These are phyloP conservation scores for Pestalotiopsis sp. DNA, from an alignment of 2,329 filamentous ascomycete species.

Conservation along the genomic window DNA sequence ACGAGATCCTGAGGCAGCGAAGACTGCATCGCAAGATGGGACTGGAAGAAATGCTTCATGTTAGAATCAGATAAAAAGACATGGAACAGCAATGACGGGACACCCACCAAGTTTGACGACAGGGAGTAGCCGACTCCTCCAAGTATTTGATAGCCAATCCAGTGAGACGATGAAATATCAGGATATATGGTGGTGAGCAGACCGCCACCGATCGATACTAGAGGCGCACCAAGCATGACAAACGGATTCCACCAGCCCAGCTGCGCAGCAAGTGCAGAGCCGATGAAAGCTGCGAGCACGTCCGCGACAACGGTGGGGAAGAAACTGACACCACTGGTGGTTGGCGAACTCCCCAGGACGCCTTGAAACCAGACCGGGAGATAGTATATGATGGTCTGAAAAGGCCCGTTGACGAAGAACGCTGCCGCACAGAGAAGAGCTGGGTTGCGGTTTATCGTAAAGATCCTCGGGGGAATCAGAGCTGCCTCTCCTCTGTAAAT, in stretches of 20 bases:
- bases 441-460: not conserved
- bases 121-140: constrained; percentile 20
- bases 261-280: not conserved
- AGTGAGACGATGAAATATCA: constrained; percentile 13
- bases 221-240: constrained; percentile 17
- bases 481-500: not conserved
- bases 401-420: not conserved
- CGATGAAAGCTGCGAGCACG: not conserved
- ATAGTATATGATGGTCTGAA: constrained; percentile 1
- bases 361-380: constrained; percentile 1
- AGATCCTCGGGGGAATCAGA: not conserved
- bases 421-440: not conserved
- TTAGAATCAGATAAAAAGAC: too few species aligned
- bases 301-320: not conserved
- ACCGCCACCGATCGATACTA: constrained; percentile 18
- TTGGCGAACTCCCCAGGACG: not conserved
- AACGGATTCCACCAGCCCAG: constrained; percentile 9
- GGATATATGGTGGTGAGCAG: constrained; percentile 22
- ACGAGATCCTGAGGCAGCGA: constrained; percentile 24
- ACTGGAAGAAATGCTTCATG: constrained; percentile 1
- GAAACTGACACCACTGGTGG: not conserved
- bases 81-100: not conserved
- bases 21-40: constrained; percentile 22
- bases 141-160: constrained; percentile 23
- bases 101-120: constrained; percentile 17